Evolutionary conservation across 345 rosid species (phyloP).

Genomic region (Corymbia maculata): DNA sequence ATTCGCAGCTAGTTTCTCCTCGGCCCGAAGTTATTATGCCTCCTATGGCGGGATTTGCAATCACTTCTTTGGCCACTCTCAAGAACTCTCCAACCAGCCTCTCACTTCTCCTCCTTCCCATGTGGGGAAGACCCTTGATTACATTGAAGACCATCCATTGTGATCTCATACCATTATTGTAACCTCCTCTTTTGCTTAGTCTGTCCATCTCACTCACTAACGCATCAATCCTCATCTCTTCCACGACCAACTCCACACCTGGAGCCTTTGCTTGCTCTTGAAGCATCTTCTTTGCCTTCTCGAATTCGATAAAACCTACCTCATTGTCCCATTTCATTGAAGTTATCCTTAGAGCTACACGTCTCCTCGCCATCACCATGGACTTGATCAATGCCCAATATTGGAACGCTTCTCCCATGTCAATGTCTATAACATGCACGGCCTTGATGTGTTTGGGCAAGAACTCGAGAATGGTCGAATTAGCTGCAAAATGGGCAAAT

Average conservation of each 20-base stretch:
- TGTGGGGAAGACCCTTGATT: background rate
- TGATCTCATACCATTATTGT: background rate
- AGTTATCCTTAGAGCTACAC: slow-evolving; percentile 17
- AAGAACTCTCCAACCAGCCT: background rate
- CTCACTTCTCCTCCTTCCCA: background rate
- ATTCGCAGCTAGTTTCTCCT: slow-evolving; percentile 12
- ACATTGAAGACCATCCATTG: background rate
- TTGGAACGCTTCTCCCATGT: slow-evolving; percentile 34
- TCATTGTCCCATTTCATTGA: slow-evolving; percentile 18
- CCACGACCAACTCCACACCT: slow-evolving; percentile 17
- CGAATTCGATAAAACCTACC: slow-evolving; percentile 6
- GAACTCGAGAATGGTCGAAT: slow-evolving; percentile 29
- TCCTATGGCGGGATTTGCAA: background rate
- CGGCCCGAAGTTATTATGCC: slow-evolving; percentile 14
- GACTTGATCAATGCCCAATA: slow-evolving; percentile 34
- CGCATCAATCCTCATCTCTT: slow-evolving; percentile 22
- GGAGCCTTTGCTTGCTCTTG: slow-evolving; percentile 9
- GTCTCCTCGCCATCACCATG: background rate
- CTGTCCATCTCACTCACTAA: slow-evolving; percentile 11
- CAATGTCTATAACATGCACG: slow-evolving; percentile 35
- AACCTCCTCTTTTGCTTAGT: slow-evolving; percentile 5
- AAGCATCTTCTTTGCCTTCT: slow-evolving; percentile 15
- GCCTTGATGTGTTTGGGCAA: slow-evolving; percentile 16
- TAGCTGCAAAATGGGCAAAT: slow-evolving; percentile 42
- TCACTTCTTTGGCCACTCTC: slow-evolving; percentile 31